Conservation (phyloP, 2,329 filamentous ascomycete genomes). For the Aspergillus oerlinghausenensis region DNA sequence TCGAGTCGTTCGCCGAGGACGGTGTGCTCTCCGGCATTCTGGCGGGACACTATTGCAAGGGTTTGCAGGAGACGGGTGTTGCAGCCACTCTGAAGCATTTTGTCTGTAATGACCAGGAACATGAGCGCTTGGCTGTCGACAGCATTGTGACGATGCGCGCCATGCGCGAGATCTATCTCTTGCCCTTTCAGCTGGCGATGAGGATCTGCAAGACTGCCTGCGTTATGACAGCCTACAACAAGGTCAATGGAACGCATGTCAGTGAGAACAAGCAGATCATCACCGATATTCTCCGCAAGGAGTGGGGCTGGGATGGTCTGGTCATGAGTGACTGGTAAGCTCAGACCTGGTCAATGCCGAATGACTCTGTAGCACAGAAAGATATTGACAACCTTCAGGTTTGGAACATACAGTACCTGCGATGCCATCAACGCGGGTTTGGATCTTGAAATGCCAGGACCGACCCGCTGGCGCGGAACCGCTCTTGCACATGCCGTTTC, state of each 20-base stretch:
- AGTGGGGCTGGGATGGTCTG: conserved; percentile 45
- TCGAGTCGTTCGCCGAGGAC: conserved; percentile 83
- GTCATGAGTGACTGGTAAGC: conserved; percentile 45
- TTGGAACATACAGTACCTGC: conserved; percentile 44
- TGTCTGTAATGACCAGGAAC: conserved; percentile 45
- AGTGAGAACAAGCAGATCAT: conserved; percentile 41
- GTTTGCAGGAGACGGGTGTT: conserved; percentile 68
- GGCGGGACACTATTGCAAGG: conserved; percentile 66
- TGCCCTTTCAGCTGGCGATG: conserved; percentile 60
- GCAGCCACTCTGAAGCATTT: conserved; percentile 72
- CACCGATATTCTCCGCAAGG: conserved; percentile 41
- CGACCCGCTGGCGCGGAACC: conserved; percentile 40
- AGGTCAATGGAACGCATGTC: conserved; percentile 49
- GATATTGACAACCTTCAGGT: conserved; percentile 25
- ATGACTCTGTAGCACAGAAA: not conserved
- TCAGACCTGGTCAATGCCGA: not conserved
- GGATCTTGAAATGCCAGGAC: conserved; percentile 47
- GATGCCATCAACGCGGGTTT: conserved; percentile 43
- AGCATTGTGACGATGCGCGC: conserved; percentile 48
- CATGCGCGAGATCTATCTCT: conserved; percentile 59
- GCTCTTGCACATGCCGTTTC: conserved; percentile 43
- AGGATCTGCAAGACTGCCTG: conserved; percentile 52
- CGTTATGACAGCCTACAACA: conserved; percentile 58
- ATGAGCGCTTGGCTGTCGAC: conserved; percentile 41
- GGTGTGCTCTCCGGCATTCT: conserved; percentile 71